Conservation (phyloP, 306 rosid genomes). For the Clitoria ternatea region DNA sequence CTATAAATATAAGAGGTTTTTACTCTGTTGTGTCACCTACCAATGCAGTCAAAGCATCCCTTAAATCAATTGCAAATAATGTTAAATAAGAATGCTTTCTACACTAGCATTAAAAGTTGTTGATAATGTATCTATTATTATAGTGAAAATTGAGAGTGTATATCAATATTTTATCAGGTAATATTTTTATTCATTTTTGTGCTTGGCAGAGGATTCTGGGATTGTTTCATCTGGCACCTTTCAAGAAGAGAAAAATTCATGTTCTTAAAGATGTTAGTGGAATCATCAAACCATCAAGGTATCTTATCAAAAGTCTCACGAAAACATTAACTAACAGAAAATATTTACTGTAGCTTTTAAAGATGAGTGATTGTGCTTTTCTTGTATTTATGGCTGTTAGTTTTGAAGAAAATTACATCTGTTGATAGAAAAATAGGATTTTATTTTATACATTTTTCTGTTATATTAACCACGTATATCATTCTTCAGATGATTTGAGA, state of each 20-base stretch:
- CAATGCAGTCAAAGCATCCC: too few species aligned
- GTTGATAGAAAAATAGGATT: not conserved
- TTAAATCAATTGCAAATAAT: too few species aligned
- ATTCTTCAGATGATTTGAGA: too few species aligned
- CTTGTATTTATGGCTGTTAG: not conserved
- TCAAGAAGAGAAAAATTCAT: conserved; percentile 44
- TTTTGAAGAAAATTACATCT: not conserved
- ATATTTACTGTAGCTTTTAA: not conserved
- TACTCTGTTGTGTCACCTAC: too few species aligned
- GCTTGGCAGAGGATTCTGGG: conserved; percentile 37
- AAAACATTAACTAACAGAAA: not conserved
- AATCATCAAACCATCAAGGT: conserved; percentile 66
- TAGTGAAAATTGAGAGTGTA: not conserved
- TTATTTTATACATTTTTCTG: too few species aligned
- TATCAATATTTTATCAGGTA: not conserved
- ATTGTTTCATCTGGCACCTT: conserved; percentile 43
- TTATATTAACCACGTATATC: too few species aligned
- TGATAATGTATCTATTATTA: not conserved
- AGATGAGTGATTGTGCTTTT: not conserved
- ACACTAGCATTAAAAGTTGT: not conserved
- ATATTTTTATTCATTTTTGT: not conserved
- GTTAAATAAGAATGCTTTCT: not conserved
- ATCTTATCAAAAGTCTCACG: not conserved
- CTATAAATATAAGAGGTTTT: too few species aligned
- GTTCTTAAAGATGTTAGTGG: conserved; percentile 62